Evolutionary conservation across 2,329 filamentous ascomycete species (phyloP), one percentile per base, ranked within the genome.

Genomic region (Aspergillus cejpii): DNA sequence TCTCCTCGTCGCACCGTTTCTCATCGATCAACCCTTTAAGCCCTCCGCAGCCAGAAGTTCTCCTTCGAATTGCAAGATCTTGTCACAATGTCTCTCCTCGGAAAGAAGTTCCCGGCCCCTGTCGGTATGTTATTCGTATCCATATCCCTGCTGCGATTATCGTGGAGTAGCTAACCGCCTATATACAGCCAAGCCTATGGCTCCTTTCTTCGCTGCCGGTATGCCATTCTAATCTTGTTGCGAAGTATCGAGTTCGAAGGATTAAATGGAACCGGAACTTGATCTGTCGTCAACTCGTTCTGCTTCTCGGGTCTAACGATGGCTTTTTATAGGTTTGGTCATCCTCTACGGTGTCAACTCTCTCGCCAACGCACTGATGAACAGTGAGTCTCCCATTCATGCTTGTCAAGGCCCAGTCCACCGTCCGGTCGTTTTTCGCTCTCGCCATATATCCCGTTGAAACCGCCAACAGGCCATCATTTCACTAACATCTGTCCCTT

Each of bases 191-290:
- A 80, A 81, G 78, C 89, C 91, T 62, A 83, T 94, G 83, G 82
- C 81, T 70, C 91, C 91, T 60, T 97, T 97, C 81, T 92, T 90
- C 78, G 78, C 79, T 72, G 91, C 91, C 69, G 89, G 91, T 95
- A 92, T 67, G 86, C 77, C 41, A 37, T 38, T 11, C 37, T 39
- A 34, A n/a, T 24, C 5, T 15, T 11, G 11, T 39, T 23, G 33
- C 20, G 27, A 8, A 26, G 28, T 38, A 24, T 11, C 15, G n/a
- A 37, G 41, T 23, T 37, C 19, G 2, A 17, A 28, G 23, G 8
- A 37, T 34, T 20, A 6, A 12, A 39, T 20, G 26, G 8, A 11
- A 19, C 14, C 2, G 21, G n/a, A 21, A 8, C 1, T 10, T 23
- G 12, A 20, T 14, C 14, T 29, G 37, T 34, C 24, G 20, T 14